These are phyloP conservation scores for Suhomyces canberraensis DNA, from an alignment of 805 yeast species.

Conservation along the genomic window DNA sequence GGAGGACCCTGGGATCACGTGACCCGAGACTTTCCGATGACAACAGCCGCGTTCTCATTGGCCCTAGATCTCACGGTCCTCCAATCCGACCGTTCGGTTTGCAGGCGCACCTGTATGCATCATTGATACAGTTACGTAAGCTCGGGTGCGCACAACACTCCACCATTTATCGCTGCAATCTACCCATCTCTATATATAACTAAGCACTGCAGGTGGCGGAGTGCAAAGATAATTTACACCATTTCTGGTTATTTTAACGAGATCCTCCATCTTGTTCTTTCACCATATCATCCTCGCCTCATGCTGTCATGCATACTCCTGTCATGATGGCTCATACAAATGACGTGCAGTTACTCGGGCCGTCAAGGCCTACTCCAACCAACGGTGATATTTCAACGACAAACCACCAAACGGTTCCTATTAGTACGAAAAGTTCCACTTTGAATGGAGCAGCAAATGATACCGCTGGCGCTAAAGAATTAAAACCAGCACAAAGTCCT, in stretches of 20 bases:
- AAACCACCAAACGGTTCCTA: constrained; percentile 1
- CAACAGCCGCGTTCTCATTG: too few species aligned
- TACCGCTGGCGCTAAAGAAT: too few species aligned
- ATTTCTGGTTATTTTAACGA: too few species aligned
- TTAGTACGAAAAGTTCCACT: background rate
- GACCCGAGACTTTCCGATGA: too few species aligned
- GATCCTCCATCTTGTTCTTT: too few species aligned
- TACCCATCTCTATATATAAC: background rate
- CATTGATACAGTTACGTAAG: too few species aligned
- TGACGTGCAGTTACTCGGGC: background rate
- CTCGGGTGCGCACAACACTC: background rate
- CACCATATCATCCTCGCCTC: too few species aligned
- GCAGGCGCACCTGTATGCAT: too few species aligned
- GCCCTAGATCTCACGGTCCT: too few species aligned
- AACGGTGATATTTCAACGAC: background rate
- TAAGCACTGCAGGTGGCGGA: background rate
- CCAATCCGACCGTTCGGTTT: too few species aligned
- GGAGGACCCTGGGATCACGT: too few species aligned
- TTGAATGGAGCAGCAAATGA: background rate
- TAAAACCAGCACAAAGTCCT: background rate
- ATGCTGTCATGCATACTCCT: constrained; percentile 1
- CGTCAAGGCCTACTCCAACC: background rate
- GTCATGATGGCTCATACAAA: constrained; percentile 2
- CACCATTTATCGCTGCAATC: background rate
- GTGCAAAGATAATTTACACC: too few species aligned